These are phyloP conservation scores for Diplogelasinospora grovesii DNA, from an alignment of 495 filamentous ascomycete species.

Conservation along the genomic window DNA sequence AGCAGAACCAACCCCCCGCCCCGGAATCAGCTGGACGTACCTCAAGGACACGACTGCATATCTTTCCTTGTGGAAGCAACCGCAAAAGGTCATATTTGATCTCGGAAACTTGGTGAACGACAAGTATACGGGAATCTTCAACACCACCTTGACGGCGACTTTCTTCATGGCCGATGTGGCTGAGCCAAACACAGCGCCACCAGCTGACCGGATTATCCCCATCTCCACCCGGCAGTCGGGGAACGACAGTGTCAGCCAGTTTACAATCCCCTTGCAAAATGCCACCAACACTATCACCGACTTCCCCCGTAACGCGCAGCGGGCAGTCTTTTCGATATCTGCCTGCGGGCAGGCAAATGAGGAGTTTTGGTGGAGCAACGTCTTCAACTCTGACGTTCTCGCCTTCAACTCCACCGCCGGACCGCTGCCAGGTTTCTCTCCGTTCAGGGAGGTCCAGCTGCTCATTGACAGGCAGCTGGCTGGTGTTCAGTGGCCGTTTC, in stretches of 20 bases:
- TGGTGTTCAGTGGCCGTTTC: constrained; percentile 80
- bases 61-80: constrained; percentile 55
- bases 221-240: constrained; percentile 58
- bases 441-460: constrained; percentile 78
- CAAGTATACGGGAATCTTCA: constrained; percentile 73
- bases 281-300: constrained; percentile 49
- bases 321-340: constrained; percentile 68
- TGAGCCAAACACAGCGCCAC: constrained; percentile 33
- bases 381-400: constrained; percentile 53
- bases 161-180: constrained; percentile 52
- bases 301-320: constrained; percentile 55
- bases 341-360: constrained; percentile 73
- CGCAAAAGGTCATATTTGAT: constrained; percentile 77
- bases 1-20: constrained; percentile 62
- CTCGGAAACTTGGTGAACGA: constrained; percentile 68
- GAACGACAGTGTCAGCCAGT: constrained; percentile 54
- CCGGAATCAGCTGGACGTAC: constrained; percentile 68
- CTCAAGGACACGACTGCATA: constrained; percentile 79
- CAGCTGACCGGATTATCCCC: constrained; percentile 65
- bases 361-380: constrained; percentile 90
- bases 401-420: constrained; percentile 55
- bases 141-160: constrained; percentile 72
- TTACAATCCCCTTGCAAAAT: constrained; percentile 59
- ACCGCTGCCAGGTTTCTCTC: constrained; percentile 61
- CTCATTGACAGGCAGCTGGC: constrained; percentile 69